A percentile compares a stretch with the other conserved stretches of the same genome.
These are phyloP conservation scores for Choricystis sp. DNA, from an alignment of 139 green algal species.

Conservation along the genomic window DNA sequence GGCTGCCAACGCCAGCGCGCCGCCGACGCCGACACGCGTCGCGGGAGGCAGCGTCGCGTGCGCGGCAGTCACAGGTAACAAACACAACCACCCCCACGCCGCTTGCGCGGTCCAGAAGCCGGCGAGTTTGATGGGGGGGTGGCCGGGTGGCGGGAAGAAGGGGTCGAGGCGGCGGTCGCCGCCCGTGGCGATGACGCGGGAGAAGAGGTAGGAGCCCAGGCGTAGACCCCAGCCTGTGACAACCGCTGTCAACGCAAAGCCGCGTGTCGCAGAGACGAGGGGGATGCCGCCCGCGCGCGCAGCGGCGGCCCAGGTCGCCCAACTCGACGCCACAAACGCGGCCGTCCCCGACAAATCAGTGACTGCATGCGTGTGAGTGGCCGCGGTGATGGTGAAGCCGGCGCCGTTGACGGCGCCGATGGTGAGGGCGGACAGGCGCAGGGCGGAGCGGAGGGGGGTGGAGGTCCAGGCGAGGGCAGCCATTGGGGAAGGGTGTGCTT, in stretches of 20 bases:
- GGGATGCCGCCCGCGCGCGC: slow-evolving; percentile 1
- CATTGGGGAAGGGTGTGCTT: no score
- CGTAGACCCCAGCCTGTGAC: slow-evolving; percentile 22
- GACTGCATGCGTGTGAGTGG: slow-evolving; percentile 16
- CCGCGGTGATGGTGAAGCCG: slow-evolving; percentile 18
- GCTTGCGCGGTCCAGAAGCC: slow-evolving; percentile 22
- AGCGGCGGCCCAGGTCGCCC: slow-evolving; percentile 7
- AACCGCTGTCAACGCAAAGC: slow-evolving; percentile 14
- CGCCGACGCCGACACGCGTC: neutral
- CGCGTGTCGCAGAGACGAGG: slow-evolving; percentile 5
- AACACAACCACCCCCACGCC: slow-evolving; percentile 18
- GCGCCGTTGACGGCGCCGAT: slow-evolving; percentile 15
- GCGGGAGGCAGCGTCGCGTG: slow-evolving; percentile 6
- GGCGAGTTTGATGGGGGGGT: slow-evolving; percentile 16
- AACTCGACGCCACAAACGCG: slow-evolving; percentile 14
- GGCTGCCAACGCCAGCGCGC: slow-evolving; percentile 2
- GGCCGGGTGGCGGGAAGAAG: slow-evolving; percentile 18
- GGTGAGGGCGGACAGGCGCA: slow-evolving; percentile 8
- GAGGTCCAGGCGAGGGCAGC: neutral
- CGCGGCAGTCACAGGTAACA: slow-evolving; percentile 19
- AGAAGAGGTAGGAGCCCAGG: slow-evolving; percentile 24
- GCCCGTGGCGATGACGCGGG: slow-evolving; percentile 17
- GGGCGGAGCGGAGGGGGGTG: neutral
- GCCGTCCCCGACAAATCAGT: slow-evolving; percentile 24
- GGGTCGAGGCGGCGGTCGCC: slow-evolving; percentile 17